phyloP scores from a whole-genome alignment of 2,329 filamentous ascomycete genomes.

The Phyllachora maydis region DNA sequence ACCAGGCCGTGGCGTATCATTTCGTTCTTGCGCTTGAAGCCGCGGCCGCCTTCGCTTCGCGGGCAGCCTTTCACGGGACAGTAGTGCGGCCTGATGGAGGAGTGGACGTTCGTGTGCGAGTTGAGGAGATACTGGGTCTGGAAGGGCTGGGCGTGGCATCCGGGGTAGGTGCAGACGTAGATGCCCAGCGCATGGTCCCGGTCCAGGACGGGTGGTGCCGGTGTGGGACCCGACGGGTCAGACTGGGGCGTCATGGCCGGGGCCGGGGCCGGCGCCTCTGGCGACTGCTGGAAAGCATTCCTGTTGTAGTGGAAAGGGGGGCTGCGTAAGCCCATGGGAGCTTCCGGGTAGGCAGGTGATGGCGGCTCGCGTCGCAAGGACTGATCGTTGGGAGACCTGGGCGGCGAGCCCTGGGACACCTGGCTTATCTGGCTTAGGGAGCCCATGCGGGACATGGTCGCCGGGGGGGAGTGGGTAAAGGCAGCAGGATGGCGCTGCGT shows the following conservation, averaged over 20 bases:
- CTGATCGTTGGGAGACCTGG: constrained; percentile 28
- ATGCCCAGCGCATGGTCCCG: constrained; percentile 26
- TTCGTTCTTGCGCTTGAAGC: constrained; percentile 54
- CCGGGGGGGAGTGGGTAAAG: constrained; percentile 14
- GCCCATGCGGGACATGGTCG: constrained; percentile 9
- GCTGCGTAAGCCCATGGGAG: no score
- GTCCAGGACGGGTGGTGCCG: constrained; percentile 20
- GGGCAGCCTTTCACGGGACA: constrained; percentile 41
- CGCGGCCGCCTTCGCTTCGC: constrained; percentile 42
- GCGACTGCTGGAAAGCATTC: constrained; percentile 13
- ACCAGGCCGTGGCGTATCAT: constrained; percentile 68
- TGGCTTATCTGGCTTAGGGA: constrained; percentile 11
- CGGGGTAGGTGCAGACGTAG: constrained; percentile 36
- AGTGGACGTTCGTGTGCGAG: constrained; percentile 58
- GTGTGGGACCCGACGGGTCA: constrained; percentile 13
- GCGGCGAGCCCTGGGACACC: constrained; percentile 22
- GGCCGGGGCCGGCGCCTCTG: constrained; percentile 20
- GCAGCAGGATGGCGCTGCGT: neutral
- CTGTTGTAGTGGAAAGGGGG: no score
- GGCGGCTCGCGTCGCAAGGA: constrained; percentile 19
- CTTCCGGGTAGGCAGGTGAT: constrained; percentile 26
- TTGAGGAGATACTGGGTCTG: constrained; percentile 62
- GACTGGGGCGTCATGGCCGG: constrained; percentile 22
- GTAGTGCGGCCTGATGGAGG: constrained; percentile 42
- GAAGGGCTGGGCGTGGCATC: constrained; percentile 53